Evolutionary conservation across 768 basidiomycete genomes (phyloP).

Genomic region (Agaricus blazei): DNA sequence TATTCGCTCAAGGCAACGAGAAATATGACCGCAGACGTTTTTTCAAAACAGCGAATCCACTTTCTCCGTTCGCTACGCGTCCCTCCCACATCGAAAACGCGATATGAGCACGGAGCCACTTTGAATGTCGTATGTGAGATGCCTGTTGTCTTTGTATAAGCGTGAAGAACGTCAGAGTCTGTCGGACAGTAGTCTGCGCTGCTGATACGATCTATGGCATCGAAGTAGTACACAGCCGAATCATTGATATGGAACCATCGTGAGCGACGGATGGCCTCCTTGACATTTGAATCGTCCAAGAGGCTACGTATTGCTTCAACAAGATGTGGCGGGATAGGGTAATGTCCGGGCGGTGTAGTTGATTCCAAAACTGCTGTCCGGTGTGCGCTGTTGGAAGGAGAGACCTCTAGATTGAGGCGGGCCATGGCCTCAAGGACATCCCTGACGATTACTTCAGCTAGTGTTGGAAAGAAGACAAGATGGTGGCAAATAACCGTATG

Average conservation of each 20-base stretch:
- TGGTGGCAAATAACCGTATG: background rate
- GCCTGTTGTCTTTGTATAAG: slow-evolving; percentile 88
- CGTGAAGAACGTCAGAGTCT: slow-evolving; percentile 86
- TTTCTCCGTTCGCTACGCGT: slow-evolving; percentile 81
- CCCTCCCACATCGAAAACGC: slow-evolving; percentile 52
- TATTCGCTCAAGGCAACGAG: slow-evolving; percentile 73
- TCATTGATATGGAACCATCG: slow-evolving; percentile 92
- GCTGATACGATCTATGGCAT: slow-evolving; percentile 74
- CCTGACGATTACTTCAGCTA: background rate
- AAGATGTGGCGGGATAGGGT: background rate
- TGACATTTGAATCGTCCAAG: slow-evolving; percentile 50
- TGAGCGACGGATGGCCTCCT: slow-evolving; percentile 67
- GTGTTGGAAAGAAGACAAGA: background rate
- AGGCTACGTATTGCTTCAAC: background rate
- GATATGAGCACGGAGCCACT: slow-evolving; percentile 83
- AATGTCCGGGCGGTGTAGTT: background rate
- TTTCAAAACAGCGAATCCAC: slow-evolving; percentile 89
- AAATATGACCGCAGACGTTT: slow-evolving; percentile 85
- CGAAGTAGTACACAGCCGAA: slow-evolving; percentile 91
- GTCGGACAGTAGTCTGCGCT: slow-evolving; percentile 69
- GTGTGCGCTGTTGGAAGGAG: background rate
- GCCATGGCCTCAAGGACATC: background rate
- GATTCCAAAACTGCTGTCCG: background rate
- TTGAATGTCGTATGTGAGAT: slow-evolving; percentile 92
- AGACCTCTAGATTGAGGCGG: background rate